Conservation (phyloP, 768 basidiomycete genomes). For the Brasilioporus rufonigricans region DNA sequence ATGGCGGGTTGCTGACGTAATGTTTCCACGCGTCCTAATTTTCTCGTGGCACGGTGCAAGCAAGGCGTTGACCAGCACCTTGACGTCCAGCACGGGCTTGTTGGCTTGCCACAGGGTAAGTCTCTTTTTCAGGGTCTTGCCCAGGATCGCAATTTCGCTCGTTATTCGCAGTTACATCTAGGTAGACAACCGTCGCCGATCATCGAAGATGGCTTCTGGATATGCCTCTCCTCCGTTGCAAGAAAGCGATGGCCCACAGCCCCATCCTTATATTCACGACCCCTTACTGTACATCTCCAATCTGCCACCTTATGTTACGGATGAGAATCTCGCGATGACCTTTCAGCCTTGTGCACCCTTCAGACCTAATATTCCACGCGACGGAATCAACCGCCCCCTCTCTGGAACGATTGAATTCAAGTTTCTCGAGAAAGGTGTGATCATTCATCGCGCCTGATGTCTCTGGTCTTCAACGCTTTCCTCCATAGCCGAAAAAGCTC, state of each 20-base stretch:
- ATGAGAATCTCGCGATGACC: slow-evolving; percentile 73
- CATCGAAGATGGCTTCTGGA: slow-evolving; percentile 36
- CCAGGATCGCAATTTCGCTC: not conserved
- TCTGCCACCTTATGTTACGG: slow-evolving; percentile 68
- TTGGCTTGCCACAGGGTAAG: slow-evolving; percentile 31
- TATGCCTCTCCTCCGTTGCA: slow-evolving; percentile 32
- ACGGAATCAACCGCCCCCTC: slow-evolving; percentile 48
- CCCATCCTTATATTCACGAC: slow-evolving; percentile 84
- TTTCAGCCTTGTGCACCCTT: slow-evolving; percentile 78
- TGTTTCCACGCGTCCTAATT: slow-evolving; percentile 32
- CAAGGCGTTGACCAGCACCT: slow-evolving; percentile 26
- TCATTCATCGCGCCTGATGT: slow-evolving; percentile 8
- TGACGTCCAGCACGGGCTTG: slow-evolving; percentile 32
- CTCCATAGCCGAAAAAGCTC: slow-evolving; percentile 76
- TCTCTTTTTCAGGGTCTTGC: not conserved
- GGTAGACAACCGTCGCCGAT: slow-evolving; percentile 27
- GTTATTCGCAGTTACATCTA: slow-evolving; percentile 1
- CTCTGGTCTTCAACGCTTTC: slow-evolving; percentile 4
- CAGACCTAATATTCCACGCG: slow-evolving; percentile 72
- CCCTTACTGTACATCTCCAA: slow-evolving; percentile 80
- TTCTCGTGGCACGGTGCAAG: slow-evolving; percentile 22
- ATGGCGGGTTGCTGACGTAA: slow-evolving; percentile 28
- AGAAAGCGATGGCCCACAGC: slow-evolving; percentile 35
- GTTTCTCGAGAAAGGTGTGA: slow-evolving; percentile 73
- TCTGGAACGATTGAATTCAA: slow-evolving; percentile 84